Evolutionary conservation across 2,329 filamentous ascomycete genomes (phyloP).

Genomic region (Lasiodiplodia sp.): DNA sequence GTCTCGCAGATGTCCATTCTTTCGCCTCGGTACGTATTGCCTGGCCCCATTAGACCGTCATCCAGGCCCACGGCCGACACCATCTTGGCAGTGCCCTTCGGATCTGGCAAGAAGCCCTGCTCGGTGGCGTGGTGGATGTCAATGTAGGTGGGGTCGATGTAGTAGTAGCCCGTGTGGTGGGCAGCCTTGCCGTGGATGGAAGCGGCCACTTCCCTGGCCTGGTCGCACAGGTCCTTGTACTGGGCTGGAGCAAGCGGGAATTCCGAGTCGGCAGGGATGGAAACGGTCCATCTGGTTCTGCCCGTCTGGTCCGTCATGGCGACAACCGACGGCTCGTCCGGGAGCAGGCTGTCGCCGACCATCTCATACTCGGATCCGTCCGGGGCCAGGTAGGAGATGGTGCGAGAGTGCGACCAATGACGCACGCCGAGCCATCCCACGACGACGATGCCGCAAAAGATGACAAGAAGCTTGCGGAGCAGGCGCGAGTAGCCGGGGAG

Average conservation of each 20-base stretch:
- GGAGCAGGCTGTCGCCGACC: slow-evolving; percentile 70
- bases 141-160: slow-evolving; percentile 72
- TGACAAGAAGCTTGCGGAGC: slow-evolving; percentile 64
- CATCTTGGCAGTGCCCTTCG: slow-evolving; percentile 40
- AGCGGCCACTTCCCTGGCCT: slow-evolving; percentile 69
- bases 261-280: slow-evolving; percentile 69
- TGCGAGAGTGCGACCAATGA: slow-evolving; percentile 11
- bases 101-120: slow-evolving; percentile 65
- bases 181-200: slow-evolving; percentile 39
- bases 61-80: slow-evolving; percentile 36
- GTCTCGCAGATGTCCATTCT: slow-evolving; percentile 67
- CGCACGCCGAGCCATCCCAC: slow-evolving; percentile 36
- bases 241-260: slow-evolving; percentile 73
- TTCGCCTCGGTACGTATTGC: slow-evolving; percentile 36
- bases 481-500: slow-evolving; percentile 59
- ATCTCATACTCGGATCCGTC: slow-evolving; percentile 67
- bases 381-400: slow-evolving; percentile 29
- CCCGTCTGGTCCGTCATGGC: slow-evolving; percentile 71
- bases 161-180: slow-evolving; percentile 63
- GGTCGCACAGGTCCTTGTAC: slow-evolving; percentile 73
- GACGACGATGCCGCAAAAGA: slow-evolving; percentile 56
- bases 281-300: slow-evolving; percentile 78
- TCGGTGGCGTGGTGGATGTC: slow-evolving; percentile 76
- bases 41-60: slow-evolving; percentile 30
- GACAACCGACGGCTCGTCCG: slow-evolving; percentile 75